Conservation (phyloP, 2,329 filamentous ascomycete species). For the Colletotrichum sp. region DNA sequence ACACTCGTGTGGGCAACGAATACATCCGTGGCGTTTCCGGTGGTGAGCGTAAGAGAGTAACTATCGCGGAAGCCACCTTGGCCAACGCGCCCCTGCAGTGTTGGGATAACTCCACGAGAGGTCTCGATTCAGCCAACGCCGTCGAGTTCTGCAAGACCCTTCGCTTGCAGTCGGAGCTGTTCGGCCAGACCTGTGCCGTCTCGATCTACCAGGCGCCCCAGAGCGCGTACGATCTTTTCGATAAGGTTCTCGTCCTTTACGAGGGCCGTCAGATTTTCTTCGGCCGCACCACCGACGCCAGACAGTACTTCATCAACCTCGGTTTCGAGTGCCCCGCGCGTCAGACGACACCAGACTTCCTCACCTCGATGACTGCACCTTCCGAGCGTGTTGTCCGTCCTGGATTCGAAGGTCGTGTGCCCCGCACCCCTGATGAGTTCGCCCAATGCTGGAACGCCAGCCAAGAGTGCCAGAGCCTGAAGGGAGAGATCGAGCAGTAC, state of each 20-base stretch:
- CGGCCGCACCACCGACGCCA: conserved; percentile 64
- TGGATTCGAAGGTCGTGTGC: conserved; percentile 30
- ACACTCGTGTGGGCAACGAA: conserved; percentile 61
- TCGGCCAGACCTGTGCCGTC: conserved; percentile 28
- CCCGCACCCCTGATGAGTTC: conserved; percentile 36
- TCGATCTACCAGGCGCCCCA: conserved; percentile 67
- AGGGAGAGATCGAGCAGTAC: conserved; percentile 33
- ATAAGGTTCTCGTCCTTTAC: conserved; percentile 71
- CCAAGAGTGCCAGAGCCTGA: conserved; percentile 28
- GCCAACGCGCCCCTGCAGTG: conserved; percentile 31
- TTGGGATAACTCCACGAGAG: conserved; percentile 55
- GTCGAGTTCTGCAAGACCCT: conserved; percentile 28
- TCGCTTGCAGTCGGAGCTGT: conserved; percentile 30
- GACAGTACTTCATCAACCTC: conserved; percentile 67
- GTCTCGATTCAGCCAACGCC: conserved; percentile 36
- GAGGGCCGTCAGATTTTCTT: conserved; percentile 73
- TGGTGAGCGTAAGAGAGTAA: conserved; percentile 53
- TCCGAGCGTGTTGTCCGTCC: conserved; percentile 29
- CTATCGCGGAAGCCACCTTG: conserved; percentile 37
- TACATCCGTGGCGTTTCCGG: conserved; percentile 59
- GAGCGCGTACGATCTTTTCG: conserved; percentile 61
- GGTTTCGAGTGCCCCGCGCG: conserved; percentile 64
- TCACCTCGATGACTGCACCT: conserved; percentile 62
- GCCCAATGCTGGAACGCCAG: conserved; percentile 31
- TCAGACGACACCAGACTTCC: conserved; percentile 75